Conservation (phyloP, 768 basidiomycete species). For the Phaeotremella skinneri region DNA sequence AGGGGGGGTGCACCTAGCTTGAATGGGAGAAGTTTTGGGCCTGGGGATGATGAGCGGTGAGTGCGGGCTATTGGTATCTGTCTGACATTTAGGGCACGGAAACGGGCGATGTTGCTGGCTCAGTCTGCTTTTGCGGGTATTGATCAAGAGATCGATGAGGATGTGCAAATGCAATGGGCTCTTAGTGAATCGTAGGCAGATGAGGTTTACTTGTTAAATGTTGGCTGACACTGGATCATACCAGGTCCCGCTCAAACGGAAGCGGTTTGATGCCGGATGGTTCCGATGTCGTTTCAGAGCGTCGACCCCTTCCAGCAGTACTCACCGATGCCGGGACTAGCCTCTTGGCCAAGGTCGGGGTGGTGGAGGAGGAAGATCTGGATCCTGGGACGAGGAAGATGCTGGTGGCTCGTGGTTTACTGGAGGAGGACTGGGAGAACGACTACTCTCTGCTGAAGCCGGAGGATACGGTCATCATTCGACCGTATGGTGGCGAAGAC, state of each 20-base stretch:
- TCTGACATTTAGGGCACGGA: constrained; percentile 14
- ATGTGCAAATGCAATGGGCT: constrained; percentile 33
- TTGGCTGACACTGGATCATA: neutral
- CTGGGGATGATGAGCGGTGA: constrained; percentile 9
- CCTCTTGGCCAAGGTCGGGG: constrained; percentile 29
- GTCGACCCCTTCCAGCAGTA: constrained; percentile 5
- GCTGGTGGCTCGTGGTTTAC: constrained; percentile 23
- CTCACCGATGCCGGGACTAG: constrained; percentile 13
- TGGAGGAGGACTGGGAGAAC: constrained; percentile 63
- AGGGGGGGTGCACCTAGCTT: constrained; percentile 25
- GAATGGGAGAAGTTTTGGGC: constrained; percentile 9
- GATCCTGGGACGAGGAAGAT: constrained; percentile 14
- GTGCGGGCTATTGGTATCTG: neutral
- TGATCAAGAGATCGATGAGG: constrained; percentile 11
- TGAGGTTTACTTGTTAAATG: neutral
- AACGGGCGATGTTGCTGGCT: constrained; percentile 33
- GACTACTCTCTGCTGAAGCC: constrained; percentile 75
- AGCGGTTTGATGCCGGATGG: too few species aligned
- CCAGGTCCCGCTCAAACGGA: too few species aligned
- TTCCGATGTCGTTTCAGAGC: too few species aligned
- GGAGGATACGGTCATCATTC: constrained; percentile 76
- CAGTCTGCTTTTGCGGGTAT: constrained; percentile 37
- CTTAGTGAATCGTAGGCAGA: constrained; percentile 26
- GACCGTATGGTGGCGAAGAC: constrained; percentile 85
- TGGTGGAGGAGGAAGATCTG: constrained; percentile 44